Evolutionary conservation across 805 yeast species (phyloP).

Genomic region (Sungouiella thailandica): DNA sequence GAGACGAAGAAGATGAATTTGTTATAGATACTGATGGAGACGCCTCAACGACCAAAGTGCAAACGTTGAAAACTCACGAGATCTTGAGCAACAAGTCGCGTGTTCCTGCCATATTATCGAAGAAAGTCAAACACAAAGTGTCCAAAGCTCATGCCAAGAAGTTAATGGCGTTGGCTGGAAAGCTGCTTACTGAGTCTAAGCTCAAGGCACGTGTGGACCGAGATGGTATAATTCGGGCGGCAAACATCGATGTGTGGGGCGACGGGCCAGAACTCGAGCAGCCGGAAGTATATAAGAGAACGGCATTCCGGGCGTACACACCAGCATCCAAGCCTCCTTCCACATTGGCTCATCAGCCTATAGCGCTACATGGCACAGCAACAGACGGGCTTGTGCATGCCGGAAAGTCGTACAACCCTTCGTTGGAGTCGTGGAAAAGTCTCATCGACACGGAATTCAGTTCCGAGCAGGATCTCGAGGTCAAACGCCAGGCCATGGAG

Average conservation of each 20-base stretch:
- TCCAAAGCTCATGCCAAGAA: slow-evolving; percentile 57
- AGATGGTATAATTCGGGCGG: slow-evolving; percentile 56
- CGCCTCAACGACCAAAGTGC: slow-evolving; percentile 22
- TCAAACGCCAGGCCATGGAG: slow-evolving; percentile 53
- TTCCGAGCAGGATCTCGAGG: slow-evolving; percentile 63
- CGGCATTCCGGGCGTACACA: slow-evolving; percentile 22
- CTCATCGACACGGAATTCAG: slow-evolving; percentile 64
- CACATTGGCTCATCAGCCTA: slow-evolving; percentile 50
- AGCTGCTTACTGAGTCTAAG: slow-evolving; percentile 50
- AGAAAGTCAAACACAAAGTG: slow-evolving; percentile 52
- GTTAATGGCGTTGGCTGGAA: slow-evolving; percentile 75
- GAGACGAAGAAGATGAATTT: slow-evolving; percentile 54
- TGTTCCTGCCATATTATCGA: slow-evolving; percentile 55
- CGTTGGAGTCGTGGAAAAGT: slow-evolving; percentile 73
- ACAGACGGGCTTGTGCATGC: slow-evolving; percentile 54
- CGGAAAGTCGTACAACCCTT: slow-evolving; percentile 92
- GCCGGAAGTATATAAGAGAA: slow-evolving; percentile 13
- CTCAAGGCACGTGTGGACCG: slow-evolving; percentile 50
- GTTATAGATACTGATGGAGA: slow-evolving; percentile 38
- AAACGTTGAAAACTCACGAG: slow-evolving; percentile 53
- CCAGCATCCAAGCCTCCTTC: slow-evolving; percentile 48
- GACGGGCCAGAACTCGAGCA: slow-evolving; percentile 21
- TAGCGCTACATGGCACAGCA: slow-evolving; percentile 43
- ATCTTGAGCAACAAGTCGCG: slow-evolving; percentile 72
- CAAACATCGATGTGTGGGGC: slow-evolving; percentile 68